A percentile compares a stretch with the other conserved stretches of the same genome.
These are phyloP conservation scores for Blastobotrys illinoisensis DNA, from an alignment of 1,139 yeast genomes.

Conservation along the genomic window DNA sequence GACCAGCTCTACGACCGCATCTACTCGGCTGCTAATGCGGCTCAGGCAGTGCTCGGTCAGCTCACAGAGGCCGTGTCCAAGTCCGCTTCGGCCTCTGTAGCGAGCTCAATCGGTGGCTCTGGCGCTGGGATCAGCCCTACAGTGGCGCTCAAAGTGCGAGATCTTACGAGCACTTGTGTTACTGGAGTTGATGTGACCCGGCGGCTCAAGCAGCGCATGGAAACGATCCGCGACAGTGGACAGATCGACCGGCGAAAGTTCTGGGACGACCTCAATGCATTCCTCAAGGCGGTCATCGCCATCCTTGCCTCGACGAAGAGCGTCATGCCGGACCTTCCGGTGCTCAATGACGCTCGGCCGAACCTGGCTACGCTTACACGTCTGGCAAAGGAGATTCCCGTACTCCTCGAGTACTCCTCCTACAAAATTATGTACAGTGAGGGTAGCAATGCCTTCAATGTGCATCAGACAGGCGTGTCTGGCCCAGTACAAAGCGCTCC, in stretches of 20 bases:
- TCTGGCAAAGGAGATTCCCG: conserved; percentile 85
- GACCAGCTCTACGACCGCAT: conserved; percentile 72
- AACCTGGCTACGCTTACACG: conserved; percentile 77
- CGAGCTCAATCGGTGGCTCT: conserved; percentile 16
- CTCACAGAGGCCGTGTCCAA: conserved; percentile 70
- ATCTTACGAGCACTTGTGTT: conserved; percentile 71
- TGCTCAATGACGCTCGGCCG: conserved; percentile 72
- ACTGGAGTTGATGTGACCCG: conserved; percentile 77
- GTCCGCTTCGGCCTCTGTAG: conserved; percentile 55
- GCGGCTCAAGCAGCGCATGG: conserved; percentile 53
- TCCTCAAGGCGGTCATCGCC: conserved; percentile 75
- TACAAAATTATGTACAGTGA: conserved; percentile 32
- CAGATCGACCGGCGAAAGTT: conserved; percentile 57
- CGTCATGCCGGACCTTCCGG: conserved; percentile 75
- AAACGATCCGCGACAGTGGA: conserved; percentile 44
- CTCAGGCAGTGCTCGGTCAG: conserved; percentile 75
- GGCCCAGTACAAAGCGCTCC: conserved; percentile 5
- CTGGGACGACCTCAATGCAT: conserved; percentile 83
- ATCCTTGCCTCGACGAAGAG: conserved; percentile 78
- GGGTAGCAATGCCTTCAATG: not conserved
- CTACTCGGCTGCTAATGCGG: conserved; percentile 65
- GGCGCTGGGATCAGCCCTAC: conserved; percentile 33
- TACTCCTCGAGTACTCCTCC: conserved; percentile 61
- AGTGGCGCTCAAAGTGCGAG: conserved; percentile 64
- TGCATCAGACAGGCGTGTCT: not conserved